Base-by-base conservation (phyloP, 805 yeast genomes). In the Yamadazyma insecticola region DNA sequence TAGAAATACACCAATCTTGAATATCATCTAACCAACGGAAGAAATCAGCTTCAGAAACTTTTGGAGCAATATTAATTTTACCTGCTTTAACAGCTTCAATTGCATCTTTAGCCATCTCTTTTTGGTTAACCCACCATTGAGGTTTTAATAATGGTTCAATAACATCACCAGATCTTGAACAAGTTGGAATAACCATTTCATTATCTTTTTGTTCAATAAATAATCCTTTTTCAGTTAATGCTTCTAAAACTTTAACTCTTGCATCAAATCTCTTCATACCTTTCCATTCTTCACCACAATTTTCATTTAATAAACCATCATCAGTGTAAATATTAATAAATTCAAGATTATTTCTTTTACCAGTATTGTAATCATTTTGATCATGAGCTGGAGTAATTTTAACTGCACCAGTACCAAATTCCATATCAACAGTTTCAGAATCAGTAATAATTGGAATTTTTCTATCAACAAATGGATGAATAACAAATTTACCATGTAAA, bases 391-490 rank as follows among this genome's bases (percentile, higher is more conserved):
- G 98, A 10, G 98, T 92, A 57, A 92, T 92, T 67, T 92, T 92
- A 41, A 92, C 98, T 29, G 98, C 98, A 81, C 98, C 98, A 41
- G 98, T 92, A 74, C 98, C 98, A 48, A 92, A 92, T 60, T 85
- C 95, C 97, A 92, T 92, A 61, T 92, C 98, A 43, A 92, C 98
- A 24, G 97, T 92, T 62, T 86, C 95, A 23, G 79, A 56, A 57
- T 92, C 98, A 31, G 88, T 77, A 40, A 92, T 67, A 53, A 92
- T 86, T 45, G 98, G 98, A 32, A 92, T 60, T 53, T 76, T 70
- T 57, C 87, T 81, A 54, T 82, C 84, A 50, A 86, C 63, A 63
- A 92, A 84, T 40, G 98, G 97, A 64, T 92, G 97, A 45, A 76
- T 60, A 39, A 84, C 92, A 56, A 68, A 86, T 60, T 89, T 87